Evolutionary conservation across 768 basidiomycete genomes (phyloP).

Genomic region (Kwoniella botswanensis): DNA sequence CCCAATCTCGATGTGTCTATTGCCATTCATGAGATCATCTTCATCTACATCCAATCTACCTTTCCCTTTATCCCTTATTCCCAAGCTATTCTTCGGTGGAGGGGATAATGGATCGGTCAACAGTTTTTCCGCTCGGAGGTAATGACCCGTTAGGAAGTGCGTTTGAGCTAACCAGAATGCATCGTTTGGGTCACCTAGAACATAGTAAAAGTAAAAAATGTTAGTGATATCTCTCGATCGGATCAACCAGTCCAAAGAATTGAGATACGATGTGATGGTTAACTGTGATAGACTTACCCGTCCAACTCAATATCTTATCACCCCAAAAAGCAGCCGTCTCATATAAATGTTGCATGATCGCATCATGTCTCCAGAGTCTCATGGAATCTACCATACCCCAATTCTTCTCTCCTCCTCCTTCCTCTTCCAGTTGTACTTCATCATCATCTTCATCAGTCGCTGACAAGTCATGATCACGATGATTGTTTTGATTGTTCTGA

Average conservation of each 20-base stretch:
- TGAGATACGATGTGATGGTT: not conserved
- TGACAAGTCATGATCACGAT: not conserved
- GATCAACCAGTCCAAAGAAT: constrained; percentile 4
- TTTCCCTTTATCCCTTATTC: constrained; percentile 31
- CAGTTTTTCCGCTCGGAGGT: constrained; percentile 88
- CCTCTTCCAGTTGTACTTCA: constrained; percentile 8
- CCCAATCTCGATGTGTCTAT: too few species aligned
- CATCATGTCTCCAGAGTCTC: constrained; percentile 96
- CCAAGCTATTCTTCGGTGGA: constrained; percentile 44
- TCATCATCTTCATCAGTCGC: constrained; percentile 1
- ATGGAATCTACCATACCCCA: constrained; percentile 94
- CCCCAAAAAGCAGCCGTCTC: constrained; percentile 99
- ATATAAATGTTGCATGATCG: constrained; percentile 97
- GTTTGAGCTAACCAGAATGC: constrained; percentile 99
- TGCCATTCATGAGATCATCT: constrained; percentile 25
- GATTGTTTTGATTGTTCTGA: not conserved
- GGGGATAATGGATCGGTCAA: constrained; percentile 83
- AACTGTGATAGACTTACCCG: constrained; percentile 65
- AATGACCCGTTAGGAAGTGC: constrained; percentile 94
- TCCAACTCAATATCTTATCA: constrained; percentile 94
- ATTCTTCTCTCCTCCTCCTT: constrained; percentile 52
- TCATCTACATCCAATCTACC: constrained; percentile 28
- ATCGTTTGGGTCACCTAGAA: constrained; percentile 88
- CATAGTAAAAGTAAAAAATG: not conserved
- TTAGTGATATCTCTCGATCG: not conserved